Percentiles rank a stretch among this genome's conserved stretches.
phyloP scores from a whole-genome alignment of 805 yeast genomes.

The Zygosaccharomyces lentus region DNA sequence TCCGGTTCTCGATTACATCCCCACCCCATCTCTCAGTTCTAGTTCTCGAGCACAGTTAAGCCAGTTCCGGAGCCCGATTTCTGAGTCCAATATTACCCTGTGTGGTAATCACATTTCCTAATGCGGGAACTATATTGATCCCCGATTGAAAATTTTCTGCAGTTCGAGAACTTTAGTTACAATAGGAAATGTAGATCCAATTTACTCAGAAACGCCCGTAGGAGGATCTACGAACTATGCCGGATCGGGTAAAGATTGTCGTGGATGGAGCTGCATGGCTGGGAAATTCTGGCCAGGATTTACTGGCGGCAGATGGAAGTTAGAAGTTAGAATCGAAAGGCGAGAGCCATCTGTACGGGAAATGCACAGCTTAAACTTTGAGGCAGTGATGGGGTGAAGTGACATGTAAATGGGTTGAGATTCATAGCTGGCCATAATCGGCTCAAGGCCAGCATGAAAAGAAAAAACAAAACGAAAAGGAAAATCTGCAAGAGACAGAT shows the following conservation, averaged over 20 bases:
- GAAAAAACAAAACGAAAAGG: background rate
- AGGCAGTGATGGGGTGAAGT: background rate
- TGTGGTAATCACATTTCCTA: background rate
- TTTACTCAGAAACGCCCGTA: background rate
- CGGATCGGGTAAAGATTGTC: background rate
- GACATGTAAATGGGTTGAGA: background rate
- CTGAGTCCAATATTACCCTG: background rate
- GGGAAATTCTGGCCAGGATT: slow-evolving; percentile 5
- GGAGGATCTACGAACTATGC: background rate
- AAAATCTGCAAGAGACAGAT: background rate
- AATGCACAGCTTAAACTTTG: background rate
- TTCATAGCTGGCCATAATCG: background rate
- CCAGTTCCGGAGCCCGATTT: background rate
- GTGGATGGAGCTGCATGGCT: background rate
- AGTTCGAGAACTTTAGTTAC: slow-evolving; percentile 1
- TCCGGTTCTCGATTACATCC: too few relatives aligned
- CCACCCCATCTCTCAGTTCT: too few relatives aligned
- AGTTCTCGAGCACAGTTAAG: background rate
- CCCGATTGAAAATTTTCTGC: background rate
- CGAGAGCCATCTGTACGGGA: background rate
- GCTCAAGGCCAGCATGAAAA: background rate
- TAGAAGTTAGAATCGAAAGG: background rate
- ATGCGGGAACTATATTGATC: background rate
- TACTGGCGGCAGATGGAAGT: background rate
- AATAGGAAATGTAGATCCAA: background rate